Evolutionary conservation across 208 protist genomes (phyloP), one percentile per base, ranked within the genome.

Genomic region (Trypanosomatidae sp.): DNA sequence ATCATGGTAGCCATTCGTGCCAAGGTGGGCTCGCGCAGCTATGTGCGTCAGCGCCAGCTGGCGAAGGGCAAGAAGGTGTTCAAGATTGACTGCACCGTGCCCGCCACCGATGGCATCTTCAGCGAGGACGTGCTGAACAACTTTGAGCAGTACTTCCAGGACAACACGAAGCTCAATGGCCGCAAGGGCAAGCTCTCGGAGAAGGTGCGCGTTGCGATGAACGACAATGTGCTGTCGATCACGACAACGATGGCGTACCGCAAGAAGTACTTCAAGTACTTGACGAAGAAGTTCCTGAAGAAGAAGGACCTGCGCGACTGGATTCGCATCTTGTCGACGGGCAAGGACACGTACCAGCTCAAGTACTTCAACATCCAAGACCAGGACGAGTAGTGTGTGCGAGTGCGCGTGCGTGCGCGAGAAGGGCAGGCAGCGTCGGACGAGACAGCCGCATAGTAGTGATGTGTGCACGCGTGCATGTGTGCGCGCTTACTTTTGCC

Each of bases 191-290:
- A 98, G 77, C 84, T 99, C 33, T 82, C 86, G 32, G 80, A 96
- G 44, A 87, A 87, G 62, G 94, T 99, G 27, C 73, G 65, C 53
- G 53, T 78, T 42, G 56, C 62, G 43, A 72, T 82, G 56, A 86
- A 94, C 16, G 81, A 97, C 60, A 92, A 83, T 61, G 87, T 91
- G 59, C 75, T 98, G 37, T 74, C 69, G 42, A 73, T 98, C 45
- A 61, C 57, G 33, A 80, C 80, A 48, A 80, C 83, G 27, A 87
- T 93, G 76, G 74, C 71, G 28, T 98, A 98, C 89, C 88, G 88
- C 68, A 98, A 99, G 90, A 88, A 97, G 69, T 99, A 99, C 87
- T 83, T 99, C 56, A 99, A 99, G 87, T 99, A 98, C 74, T 74
- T 99, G 27, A 96, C 96, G 30, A 98, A 98, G 91, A 98, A 98